phyloP scores from a whole-genome alignment of 345 rosid genomes.

The Aethionema arabicum region DNA sequence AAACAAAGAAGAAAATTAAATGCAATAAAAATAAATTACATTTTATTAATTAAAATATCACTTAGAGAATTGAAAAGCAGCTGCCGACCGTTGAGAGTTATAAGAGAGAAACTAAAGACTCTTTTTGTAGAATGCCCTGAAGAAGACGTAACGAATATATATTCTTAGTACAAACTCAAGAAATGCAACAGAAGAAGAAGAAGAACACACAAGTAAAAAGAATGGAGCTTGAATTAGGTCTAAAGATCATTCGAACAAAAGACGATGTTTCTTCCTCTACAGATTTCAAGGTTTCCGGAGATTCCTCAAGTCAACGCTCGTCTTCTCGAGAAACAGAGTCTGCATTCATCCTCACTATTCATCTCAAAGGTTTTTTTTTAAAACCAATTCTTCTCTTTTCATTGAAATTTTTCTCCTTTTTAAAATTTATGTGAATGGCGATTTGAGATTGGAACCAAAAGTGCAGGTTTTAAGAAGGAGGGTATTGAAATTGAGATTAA shows the following conservation, averaged over 20 bases:
- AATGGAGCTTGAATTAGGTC: slow-evolving; percentile 84
- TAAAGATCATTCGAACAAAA: slow-evolving; percentile 71
- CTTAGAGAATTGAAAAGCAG: slow-evolving; percentile 17
- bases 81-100: slow-evolving; percentile 8
- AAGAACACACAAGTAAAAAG: background rate
- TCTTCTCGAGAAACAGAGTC: slow-evolving; percentile 62
- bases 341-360: slow-evolving; percentile 56
- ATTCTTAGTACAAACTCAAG: background rate
- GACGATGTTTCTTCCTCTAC: slow-evolving; percentile 55
- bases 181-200: slow-evolving; percentile 1
- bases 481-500: slow-evolving; percentile 64
- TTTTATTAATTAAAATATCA: background rate
- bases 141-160: slow-evolving; percentile 33
- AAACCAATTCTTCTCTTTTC: background rate
- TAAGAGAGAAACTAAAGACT: slow-evolving; percentile 2
- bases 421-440: background rate
- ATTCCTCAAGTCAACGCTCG: slow-evolving; percentile 49
- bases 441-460: slow-evolving; percentile 5
- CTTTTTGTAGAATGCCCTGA: slow-evolving; percentile 1
- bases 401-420: background rate
- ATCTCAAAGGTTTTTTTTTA: slow-evolving; percentile 59
- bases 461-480: slow-evolving; percentile 65
- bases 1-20: too few relatives aligned
- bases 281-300: slow-evolving; percentile 49
- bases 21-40: too few relatives aligned